These are phyloP conservation scores for Globisporangium sylvaticum DNA, from an alignment of 352 stramenopile genomes.

Conservation along the genomic window DNA sequence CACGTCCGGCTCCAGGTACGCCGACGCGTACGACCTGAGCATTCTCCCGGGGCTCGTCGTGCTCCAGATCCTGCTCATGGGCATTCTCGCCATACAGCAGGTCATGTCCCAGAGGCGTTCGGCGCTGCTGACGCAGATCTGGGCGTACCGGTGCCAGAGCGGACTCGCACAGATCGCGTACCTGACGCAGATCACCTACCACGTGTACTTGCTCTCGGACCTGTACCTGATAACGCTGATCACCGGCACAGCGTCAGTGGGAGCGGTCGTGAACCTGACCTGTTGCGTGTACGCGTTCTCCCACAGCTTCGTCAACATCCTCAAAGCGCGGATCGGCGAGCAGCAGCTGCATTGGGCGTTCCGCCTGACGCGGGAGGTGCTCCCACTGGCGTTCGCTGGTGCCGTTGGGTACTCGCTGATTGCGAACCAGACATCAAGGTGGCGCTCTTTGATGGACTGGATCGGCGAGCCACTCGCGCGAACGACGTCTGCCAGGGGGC, in stretches of 20 bases:
- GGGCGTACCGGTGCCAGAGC: conserved; percentile 35
- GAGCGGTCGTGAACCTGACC: conserved; percentile 10
- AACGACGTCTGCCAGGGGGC: neutral
- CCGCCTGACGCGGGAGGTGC: neutral
- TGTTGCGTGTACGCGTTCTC: neutral
- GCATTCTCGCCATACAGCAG: conserved; percentile 26
- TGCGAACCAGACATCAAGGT: neutral
- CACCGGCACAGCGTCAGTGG: conserved; percentile 34
- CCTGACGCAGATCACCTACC: conserved; percentile 30
- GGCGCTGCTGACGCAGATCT: conserved; percentile 33
- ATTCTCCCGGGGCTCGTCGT: conserved; percentile 22
- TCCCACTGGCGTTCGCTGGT: neutral
- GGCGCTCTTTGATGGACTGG: neutral
- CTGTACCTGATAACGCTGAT: conserved; percentile 29
- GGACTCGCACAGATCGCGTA: conserved; percentile 35
- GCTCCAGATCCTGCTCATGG: conserved; percentile 28
- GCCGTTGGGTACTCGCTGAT: neutral
- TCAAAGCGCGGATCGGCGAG: neutral
- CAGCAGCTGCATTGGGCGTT: neutral
- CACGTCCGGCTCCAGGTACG: conserved; percentile 23
- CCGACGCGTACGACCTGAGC: conserved; percentile 30
- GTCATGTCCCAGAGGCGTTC: conserved; percentile 30
- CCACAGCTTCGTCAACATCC: neutral
- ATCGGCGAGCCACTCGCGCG: neutral
- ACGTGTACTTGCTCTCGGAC: conserved; percentile 29